A percentile compares a stretch with the other conserved stretches of the same genome.
Conservation (phyloP, 371 early-diverging fungal species). For the Mucor racemosus region DNA sequence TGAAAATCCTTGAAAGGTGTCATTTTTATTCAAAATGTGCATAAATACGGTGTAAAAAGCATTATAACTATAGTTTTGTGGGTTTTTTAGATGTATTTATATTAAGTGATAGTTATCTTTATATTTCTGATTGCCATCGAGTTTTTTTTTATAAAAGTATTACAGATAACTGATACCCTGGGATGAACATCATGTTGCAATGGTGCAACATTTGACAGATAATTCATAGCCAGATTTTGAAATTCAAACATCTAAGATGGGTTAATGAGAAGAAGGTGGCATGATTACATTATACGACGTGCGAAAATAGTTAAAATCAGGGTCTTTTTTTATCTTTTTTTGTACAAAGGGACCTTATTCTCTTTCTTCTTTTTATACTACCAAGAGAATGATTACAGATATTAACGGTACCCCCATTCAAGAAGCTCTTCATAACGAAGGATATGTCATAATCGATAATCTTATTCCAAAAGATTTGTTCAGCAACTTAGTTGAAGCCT, state of each 20-base stretch:
- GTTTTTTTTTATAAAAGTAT: too few relatives aligned
- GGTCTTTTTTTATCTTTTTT: slow-evolving; percentile 1
- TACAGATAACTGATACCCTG: not conserved
- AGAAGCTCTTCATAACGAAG: slow-evolving; percentile 44
- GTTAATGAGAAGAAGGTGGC: not conserved
- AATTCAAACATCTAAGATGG: not conserved
- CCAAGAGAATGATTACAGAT: slow-evolving; percentile 38
- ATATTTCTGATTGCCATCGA: too few relatives aligned
- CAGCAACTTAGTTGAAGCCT: slow-evolving; percentile 44
- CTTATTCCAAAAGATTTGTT: slow-evolving; percentile 49
- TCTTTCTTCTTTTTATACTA: not conserved
- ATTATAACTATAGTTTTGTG: too few relatives aligned
- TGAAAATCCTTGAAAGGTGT: too few relatives aligned
- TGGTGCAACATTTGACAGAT: slow-evolving; percentile 3
- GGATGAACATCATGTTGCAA: too few relatives aligned
- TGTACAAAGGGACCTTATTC: not conserved
- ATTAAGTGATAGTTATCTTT: too few relatives aligned
- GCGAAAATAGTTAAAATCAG: slow-evolving; percentile 5
- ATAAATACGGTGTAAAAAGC: too few relatives aligned
- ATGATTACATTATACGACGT: not conserved
- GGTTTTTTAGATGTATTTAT: too few relatives aligned
- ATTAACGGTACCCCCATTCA: slow-evolving; percentile 48
- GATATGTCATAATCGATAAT: slow-evolving; percentile 59
- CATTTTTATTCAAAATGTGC: too few relatives aligned
- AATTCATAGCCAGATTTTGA: not conserved